Conservation (phyloP, 176 grass and related monocot species). For the Zizania latifolia region DNA sequence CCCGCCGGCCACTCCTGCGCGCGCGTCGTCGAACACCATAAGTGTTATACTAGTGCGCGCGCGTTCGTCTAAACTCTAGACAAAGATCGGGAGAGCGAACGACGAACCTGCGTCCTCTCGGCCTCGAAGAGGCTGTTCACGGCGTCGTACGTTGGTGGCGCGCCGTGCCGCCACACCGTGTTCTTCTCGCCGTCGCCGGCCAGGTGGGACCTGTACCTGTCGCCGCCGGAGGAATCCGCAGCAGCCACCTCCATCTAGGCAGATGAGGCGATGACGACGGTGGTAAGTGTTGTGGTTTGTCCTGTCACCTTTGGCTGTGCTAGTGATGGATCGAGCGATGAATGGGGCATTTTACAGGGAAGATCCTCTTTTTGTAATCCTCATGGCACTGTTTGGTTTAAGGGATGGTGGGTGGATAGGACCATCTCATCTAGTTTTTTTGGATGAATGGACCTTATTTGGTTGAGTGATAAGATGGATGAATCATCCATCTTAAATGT, state of each 20-base stretch:
- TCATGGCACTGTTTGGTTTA: no score
- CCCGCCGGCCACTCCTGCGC: conserved; percentile 68
- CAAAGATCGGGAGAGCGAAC: background rate
- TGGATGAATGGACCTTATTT: no score
- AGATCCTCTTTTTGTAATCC: background rate
- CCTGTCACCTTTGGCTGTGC: background rate
- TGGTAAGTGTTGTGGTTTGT: background rate
- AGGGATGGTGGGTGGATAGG: no score
- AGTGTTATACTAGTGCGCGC: no score
- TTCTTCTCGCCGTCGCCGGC: conserved; percentile 65
- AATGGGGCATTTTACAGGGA: background rate
- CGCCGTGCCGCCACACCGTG: conserved; percentile 76
- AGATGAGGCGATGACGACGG: background rate
- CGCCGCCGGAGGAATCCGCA: conserved; percentile 27
- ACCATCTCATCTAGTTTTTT: no score
- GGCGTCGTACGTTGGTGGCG: conserved; percentile 59
- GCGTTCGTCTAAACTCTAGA: no score
- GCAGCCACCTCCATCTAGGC: conserved; percentile 29
- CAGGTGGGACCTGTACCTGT: conserved; percentile 65
- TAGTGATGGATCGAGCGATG: background rate
- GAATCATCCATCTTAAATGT: no score
- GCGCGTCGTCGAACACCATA: background rate
- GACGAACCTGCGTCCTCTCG: conserved; percentile 51
- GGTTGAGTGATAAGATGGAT: no score
- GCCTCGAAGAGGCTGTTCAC: conserved; percentile 88